Percentiles rank a stretch among this genome's conserved stretches.
Conservation (phyloP, 1,139 yeast species). For the Nakaseomyces delphensis region DNA sequence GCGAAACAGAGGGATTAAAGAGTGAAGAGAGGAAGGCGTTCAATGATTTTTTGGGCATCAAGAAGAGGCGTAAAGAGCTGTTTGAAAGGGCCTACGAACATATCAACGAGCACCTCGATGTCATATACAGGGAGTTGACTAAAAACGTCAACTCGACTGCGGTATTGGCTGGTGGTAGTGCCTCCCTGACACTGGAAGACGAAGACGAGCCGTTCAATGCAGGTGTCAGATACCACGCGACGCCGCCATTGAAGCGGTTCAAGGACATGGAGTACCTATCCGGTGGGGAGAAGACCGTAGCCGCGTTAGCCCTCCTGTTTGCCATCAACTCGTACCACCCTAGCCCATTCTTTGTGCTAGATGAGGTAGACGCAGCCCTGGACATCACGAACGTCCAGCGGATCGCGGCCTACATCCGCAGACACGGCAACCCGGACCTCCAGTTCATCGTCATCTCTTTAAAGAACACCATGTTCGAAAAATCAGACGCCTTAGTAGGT, state of each 20-base stretch:
- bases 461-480: conserved; percentile 79
- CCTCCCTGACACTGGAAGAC: conserved; percentile 77
- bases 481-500: conserved; percentile 87
- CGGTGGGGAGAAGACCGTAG: conserved; percentile 96
- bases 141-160: conserved; percentile 42
- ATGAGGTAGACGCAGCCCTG: conserved; percentile 95
- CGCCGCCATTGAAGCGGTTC: conserved; percentile 94
- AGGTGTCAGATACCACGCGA: conserved; percentile 86
- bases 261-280: conserved; percentile 88
- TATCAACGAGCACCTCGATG: conserved; percentile 63
- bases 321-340: conserved; percentile 89
- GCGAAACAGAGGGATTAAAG: conserved; percentile 57
- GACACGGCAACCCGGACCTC: conserved; percentile 67
- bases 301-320: conserved; percentile 85
- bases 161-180: conserved; percentile 84
- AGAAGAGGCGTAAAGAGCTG: conserved; percentile 46
- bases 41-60: conserved; percentile 52
- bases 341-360: conserved; percentile 90
- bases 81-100: conserved; percentile 72
- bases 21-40: conserved; percentile 50
- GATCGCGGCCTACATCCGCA: conserved; percentile 74
- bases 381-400: conserved; percentile 81
- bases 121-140: conserved; percentile 82
- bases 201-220: conserved; percentile 81
- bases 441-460: conserved; percentile 92